Base-by-base conservation (phyloP, 352 stramenopile genomes). In the Phytophthora sp. region DNA sequence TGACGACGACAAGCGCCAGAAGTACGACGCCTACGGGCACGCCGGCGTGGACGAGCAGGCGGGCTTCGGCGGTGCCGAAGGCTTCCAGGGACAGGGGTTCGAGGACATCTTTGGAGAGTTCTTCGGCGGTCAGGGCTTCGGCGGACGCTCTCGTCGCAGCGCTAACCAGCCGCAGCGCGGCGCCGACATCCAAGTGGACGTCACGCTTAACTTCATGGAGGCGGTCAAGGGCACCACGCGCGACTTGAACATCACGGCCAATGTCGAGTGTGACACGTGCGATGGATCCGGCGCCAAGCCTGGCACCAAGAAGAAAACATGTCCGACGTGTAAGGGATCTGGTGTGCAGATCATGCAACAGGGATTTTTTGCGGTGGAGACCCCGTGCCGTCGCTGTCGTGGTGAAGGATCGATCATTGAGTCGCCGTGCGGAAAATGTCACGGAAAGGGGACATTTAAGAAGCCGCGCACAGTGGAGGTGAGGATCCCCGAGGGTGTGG, bases 21-120 rank as follows among this genome's bases (percentile, higher is more conserved):
- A 95, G 57, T 98, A 98, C 77, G 94, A 99, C 72, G 79, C 87
- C 24, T 99, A 97, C 74, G 97, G 97, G 23, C 96, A 99, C 71
- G 94, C 95, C 0, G 96, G 93, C 47, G 89, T 98, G 33, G 95
- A 99, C 75, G 87, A 92, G 42, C 97, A 98, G 63, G 73, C 73
- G n/a, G 82, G 85, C 12, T 90, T 84, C 41, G 82, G 79, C 5
- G 79, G 80, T 15, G 75, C 63, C 13, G 82, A 70, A 21, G 84
- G 83, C 33, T 93, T 93, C 66, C 75, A 92, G 30, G 71, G 71
- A 21, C 70, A 82, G 68, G 84, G 86, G 57, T 95, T 96, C 55
- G 89, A 98, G 49, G 92, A 98, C 68, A 97, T 98, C 45, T 95
- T 96, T 46, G 77, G 73, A n/a, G 73, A 94, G 39, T 90, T 95